Conservation (phyloP, 2,329 filamentous ascomycete species). For the Penicillium digitatum region DNA sequence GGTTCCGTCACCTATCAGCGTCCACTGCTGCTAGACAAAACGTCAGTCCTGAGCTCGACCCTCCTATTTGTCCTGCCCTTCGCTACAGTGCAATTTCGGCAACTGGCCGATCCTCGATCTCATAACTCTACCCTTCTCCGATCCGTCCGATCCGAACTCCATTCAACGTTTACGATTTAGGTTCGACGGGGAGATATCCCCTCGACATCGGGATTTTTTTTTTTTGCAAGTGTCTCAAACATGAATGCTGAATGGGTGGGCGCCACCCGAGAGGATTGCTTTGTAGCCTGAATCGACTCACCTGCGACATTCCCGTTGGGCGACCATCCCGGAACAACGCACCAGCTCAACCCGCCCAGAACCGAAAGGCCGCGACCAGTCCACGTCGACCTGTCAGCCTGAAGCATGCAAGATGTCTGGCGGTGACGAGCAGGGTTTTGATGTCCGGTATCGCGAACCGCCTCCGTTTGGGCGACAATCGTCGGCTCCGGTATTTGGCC, state of each 20-base stretch:
- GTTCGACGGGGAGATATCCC: conserved; percentile 12
- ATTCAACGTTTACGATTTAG: conserved; percentile 5
- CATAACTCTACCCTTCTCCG: conserved; percentile 1
- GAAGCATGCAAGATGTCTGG: conserved; percentile 44
- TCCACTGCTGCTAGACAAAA: conserved; percentile 22
- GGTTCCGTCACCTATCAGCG: conserved; percentile 15
- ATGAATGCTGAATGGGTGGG: conserved; percentile 37
- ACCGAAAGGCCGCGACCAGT: conserved; percentile 30
- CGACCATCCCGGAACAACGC: conserved; percentile 39
- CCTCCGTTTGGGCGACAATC: conserved; percentile 32
- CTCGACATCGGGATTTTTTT: conserved; percentile 2
- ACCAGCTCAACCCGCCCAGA: conserved; percentile 32
- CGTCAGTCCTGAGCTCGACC: conserved; percentile 19
- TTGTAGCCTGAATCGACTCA: conserved; percentile 37
- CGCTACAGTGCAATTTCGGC: conserved; percentile 3
- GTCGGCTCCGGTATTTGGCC: conserved; percentile 23
- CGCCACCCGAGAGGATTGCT: conserved; percentile 37
- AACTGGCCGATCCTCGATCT: conserved; percentile 8
- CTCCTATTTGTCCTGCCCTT: conserved; percentile 17
- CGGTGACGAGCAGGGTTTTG: conserved; percentile 41
- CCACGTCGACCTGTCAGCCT: conserved; percentile 28
- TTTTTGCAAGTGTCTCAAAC: conserved; percentile 25
- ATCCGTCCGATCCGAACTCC: conserved; percentile 6
- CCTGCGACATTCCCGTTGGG: conserved; percentile 35
- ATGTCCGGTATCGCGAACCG: conserved; percentile 30